Percentiles rank a stretch among this genome's conserved stretches.
phyloP scores from a whole-genome alignment of 163 green algal genomes.

The Chlamydomonas reinhardtii region DNA sequence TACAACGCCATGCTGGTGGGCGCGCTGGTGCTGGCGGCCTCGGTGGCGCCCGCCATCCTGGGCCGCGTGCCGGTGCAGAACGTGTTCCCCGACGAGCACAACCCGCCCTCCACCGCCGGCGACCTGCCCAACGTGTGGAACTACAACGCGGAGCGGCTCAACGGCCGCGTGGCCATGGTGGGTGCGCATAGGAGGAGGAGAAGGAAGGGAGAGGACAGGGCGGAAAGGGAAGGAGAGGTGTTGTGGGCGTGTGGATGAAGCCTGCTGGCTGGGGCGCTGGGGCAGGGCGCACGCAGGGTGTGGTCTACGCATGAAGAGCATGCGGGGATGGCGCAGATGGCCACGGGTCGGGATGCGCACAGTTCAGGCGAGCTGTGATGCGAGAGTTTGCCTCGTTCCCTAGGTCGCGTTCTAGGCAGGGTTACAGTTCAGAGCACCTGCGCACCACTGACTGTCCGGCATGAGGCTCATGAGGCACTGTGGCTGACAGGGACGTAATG shows the following conservation, averaged over 20 bases:
- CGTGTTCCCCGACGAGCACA: constrained; percentile 34
- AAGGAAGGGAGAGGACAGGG: neutral
- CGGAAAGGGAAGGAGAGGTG: neutral
- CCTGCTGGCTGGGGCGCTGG: too few relatives aligned
- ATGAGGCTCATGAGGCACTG: too few relatives aligned
- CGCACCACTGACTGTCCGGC: too few relatives aligned
- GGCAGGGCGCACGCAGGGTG: too few relatives aligned
- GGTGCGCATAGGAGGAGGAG: neutral
- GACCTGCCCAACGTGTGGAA: constrained; percentile 47
- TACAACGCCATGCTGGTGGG: constrained; percentile 43
- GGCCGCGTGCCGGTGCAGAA: constrained; percentile 48
- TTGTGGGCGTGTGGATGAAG: neutral
- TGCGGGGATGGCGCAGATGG: too few relatives aligned
- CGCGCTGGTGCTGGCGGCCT: constrained; percentile 34
- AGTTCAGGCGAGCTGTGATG: too few relatives aligned
- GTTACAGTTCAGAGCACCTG: too few relatives aligned
- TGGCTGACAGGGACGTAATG: too few relatives aligned
- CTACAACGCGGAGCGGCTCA: constrained; percentile 47
- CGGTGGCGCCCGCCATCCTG: constrained; percentile 32
- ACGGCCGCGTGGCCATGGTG: constrained; percentile 46
- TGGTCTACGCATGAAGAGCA: too few relatives aligned
- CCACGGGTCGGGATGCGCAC: too few relatives aligned
- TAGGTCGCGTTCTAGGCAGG: too few relatives aligned
- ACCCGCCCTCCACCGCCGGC: neutral
- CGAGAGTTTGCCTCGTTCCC: too few relatives aligned